A percentile compares a stretch with the other conserved stretches of the same genome.
Conservation (phyloP, 176 grass and related monocot genomes). For the Cenchrus purpureus region DNA sequence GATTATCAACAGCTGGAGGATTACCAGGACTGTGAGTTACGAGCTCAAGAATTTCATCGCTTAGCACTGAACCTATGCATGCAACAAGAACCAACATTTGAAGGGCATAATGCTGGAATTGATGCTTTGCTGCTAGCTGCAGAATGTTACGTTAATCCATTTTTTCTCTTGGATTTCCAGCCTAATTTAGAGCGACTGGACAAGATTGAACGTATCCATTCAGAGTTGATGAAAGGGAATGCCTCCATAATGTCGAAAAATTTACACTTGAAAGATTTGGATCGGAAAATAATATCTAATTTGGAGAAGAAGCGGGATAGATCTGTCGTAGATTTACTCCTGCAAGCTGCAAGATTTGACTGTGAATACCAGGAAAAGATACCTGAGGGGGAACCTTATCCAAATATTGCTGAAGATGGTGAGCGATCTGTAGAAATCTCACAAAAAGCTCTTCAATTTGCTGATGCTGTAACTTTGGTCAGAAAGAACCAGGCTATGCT, state of each 20-base stretch:
- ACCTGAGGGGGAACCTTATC: conserved; percentile 55
- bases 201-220: conserved; percentile 60
- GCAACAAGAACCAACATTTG: conserved; percentile 64
- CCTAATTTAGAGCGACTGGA: conserved; percentile 62
- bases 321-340: conserved; percentile 83
- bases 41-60: conserved; percentile 82
- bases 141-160: conserved; percentile 91
- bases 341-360: conserved; percentile 84
- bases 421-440: conserved; percentile 72
- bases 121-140: conserved; percentile 93
- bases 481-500: conserved; percentile 87
- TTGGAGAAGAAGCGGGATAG: conserved; percentile 81
- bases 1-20: conserved; percentile 89
- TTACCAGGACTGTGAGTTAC: conserved; percentile 71
- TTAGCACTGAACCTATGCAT: conserved; percentile 77
- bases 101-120: conserved; percentile 85
- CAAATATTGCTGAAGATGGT: conserved; percentile 43
- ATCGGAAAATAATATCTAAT: conserved; percentile 51
- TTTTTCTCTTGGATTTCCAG: conserved; percentile 69
- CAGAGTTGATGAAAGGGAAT: conserved; percentile 60
- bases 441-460: conserved; percentile 52
- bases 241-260: conserved; percentile 49
- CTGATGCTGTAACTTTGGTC: conserved; percentile 94
- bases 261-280: conserved; percentile 55
- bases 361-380: conserved; percentile 61